A percentile compares a stretch with the other conserved stretches of the same genome.
These are phyloP conservation scores for Salvia hispanica DNA, from an alignment of 257 asterid genomes.

Conservation along the genomic window DNA sequence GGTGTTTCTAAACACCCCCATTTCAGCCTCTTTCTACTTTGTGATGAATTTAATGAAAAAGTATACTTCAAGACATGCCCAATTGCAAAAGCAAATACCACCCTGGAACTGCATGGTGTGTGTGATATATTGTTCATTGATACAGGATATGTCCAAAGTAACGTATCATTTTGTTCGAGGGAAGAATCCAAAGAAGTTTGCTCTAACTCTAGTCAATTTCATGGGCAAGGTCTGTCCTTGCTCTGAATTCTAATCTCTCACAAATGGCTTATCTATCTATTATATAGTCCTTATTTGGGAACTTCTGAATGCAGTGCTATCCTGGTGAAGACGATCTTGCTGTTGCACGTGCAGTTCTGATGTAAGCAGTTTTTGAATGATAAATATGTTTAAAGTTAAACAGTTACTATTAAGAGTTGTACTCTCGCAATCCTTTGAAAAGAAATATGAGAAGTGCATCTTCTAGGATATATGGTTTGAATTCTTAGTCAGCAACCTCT, in stretches of 20 bases:
- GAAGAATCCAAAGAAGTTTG: constrained; percentile 79
- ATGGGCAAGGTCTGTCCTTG: constrained; percentile 75
- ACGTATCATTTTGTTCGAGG: constrained; percentile 89
- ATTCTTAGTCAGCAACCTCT: not conserved
- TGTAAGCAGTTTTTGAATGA: constrained; percentile 55
- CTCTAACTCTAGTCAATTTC: constrained; percentile 79
- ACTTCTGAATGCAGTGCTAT: constrained; percentile 73
- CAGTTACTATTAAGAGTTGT: constrained; percentile 4
- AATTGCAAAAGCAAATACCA: constrained; percentile 2
- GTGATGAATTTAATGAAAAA: constrained; percentile 6
- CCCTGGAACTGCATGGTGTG: constrained; percentile 25
- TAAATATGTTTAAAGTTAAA: not conserved
- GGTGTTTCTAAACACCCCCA: not conserved
- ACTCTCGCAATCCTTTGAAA: not conserved
- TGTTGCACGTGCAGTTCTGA: constrained; percentile 81
- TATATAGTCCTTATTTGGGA: constrained; percentile 10
- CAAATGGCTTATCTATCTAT: not conserved
- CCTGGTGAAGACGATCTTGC: constrained; percentile 98
- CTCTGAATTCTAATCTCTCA: constrained; percentile 19
- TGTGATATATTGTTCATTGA: constrained; percentile 23
- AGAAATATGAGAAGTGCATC: not conserved
- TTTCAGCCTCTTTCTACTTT: constrained; percentile 5
- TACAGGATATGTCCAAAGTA: constrained; percentile 90
- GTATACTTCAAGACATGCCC: constrained; percentile 3
- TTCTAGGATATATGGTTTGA: constrained; percentile 1